Evolutionary conservation across 345 rosid species (phyloP).

Genomic region (Pelargonium nanum): DNA sequence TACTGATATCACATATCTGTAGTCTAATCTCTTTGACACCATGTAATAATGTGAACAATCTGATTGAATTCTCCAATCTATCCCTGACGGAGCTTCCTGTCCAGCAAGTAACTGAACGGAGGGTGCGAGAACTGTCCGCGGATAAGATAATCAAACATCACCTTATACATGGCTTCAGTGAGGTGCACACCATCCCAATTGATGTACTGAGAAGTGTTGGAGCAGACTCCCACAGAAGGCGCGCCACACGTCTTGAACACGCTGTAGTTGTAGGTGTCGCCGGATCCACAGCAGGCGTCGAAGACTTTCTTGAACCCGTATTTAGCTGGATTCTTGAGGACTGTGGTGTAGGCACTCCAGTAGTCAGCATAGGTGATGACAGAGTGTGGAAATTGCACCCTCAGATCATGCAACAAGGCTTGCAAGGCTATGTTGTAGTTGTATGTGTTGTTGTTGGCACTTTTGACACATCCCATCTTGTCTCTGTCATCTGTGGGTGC

Average conservation of each 20-base stretch:
- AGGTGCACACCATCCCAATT: conserved; percentile 99
- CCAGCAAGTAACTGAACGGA: conserved; percentile 39
- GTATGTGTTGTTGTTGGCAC: conserved; percentile 43
- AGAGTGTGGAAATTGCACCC: conserved; percentile 47
- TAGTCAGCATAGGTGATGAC: conserved; percentile 60
- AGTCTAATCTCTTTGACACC: too few relatives aligned
- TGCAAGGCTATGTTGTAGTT: conserved; percentile 44
- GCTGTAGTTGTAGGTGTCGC: conserved; percentile 58
- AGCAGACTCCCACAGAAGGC: conserved; percentile 33
- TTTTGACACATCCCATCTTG: conserved; percentile 62
- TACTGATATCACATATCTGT: neutral
- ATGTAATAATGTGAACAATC: too few relatives aligned
- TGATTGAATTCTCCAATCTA: too few relatives aligned
- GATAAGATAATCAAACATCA: conserved; percentile 51
- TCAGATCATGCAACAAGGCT: conserved; percentile 32
- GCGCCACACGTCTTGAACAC: conserved; percentile 53
- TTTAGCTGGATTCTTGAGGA: conserved; percentile 36
- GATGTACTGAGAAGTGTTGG: conserved; percentile 45
- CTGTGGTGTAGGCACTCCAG: conserved; percentile 60
- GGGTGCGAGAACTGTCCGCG: conserved; percentile 50
- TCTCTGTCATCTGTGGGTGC: conserved; percentile 58
- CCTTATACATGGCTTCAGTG: conserved; percentile 78
- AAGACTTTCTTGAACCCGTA: conserved; percentile 62
- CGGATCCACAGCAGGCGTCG: conserved; percentile 76
- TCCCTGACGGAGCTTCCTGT: conserved; percentile 18